These are phyloP conservation scores for Acanthamoeba lenticulata DNA, from an alignment of 208 protist species.

Conservation along the genomic window DNA sequence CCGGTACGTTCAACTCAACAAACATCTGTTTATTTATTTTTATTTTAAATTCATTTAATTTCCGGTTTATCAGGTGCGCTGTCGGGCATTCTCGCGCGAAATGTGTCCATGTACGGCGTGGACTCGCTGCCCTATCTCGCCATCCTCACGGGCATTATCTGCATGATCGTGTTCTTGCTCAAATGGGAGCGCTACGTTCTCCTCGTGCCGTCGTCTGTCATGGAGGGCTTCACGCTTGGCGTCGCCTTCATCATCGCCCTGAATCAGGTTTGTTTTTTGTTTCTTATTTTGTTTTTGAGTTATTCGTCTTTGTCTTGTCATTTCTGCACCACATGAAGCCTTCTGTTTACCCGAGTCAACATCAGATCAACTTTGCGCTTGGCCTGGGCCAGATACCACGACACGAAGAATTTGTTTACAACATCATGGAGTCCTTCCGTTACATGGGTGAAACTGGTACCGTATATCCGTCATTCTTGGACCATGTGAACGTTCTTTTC, in stretches of 20 bases:
- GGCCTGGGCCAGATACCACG: slow-evolving; percentile 59
- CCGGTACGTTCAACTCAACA: not conserved
- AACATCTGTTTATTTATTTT: not conserved
- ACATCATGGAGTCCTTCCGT: slow-evolving; percentile 64
- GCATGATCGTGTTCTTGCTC: slow-evolving; percentile 64
- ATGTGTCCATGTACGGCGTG: slow-evolving; percentile 47
- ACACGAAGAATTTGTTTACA: slow-evolving; percentile 67
- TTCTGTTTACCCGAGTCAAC: not conserved
- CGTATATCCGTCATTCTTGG: no score
- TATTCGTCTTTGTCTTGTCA: not conserved
- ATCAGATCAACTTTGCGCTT: slow-evolving; percentile 76
- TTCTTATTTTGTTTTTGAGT: not conserved
- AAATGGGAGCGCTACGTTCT: slow-evolving; percentile 68
- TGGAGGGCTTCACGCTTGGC: slow-evolving; percentile 75
- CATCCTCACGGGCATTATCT: slow-evolving; percentile 69
- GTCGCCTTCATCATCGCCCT: slow-evolving; percentile 74
- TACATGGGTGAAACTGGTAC: not conserved
- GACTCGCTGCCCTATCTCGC: slow-evolving; percentile 64
- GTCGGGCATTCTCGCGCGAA: slow-evolving; percentile 56
- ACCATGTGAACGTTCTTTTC: no score
- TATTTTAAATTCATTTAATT: not conserved
- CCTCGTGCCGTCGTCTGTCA: slow-evolving; percentile 69
- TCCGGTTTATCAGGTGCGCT: not conserved
- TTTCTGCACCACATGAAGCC: not conserved
- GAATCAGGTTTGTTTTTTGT: not conserved